A percentile compares a stretch with the other conserved stretches of the same genome.
phyloP scores from a whole-genome alignment of 768 basidiomycete genomes.

The Dictyophora rubrovolvata region DNA sequence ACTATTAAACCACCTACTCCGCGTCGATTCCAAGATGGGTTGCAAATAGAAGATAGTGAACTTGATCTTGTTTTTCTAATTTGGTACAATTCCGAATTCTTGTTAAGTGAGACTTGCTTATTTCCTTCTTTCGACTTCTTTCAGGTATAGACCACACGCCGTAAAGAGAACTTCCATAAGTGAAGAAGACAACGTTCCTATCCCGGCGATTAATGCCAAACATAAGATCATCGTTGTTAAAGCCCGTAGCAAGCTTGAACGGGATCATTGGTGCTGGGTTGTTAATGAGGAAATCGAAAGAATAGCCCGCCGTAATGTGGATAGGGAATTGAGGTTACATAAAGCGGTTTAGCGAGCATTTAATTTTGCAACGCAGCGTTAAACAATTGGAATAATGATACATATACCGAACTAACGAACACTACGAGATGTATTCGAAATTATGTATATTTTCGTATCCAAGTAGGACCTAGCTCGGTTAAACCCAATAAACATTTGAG shows the following conservation, averaged over 20 bases:
- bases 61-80: slow-evolving; percentile 85
- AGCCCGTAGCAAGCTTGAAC: slow-evolving; percentile 74
- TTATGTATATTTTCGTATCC: slow-evolving; percentile 1
- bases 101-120: not conserved
- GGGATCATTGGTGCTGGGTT: slow-evolving; percentile 94
- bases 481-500: not conserved
- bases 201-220: slow-evolving; percentile 48
- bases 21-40: slow-evolving; percentile 79
- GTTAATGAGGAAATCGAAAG: slow-evolving; percentile 86
- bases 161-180: not conserved
- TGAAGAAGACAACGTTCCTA: slow-evolving; percentile 8
- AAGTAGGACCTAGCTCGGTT: not conserved
- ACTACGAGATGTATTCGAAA: too few species aligned
- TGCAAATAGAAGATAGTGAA: slow-evolving; percentile 78
- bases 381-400: not conserved
- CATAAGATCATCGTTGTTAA: slow-evolving; percentile 56
- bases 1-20: slow-evolving; percentile 50
- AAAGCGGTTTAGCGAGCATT: too few species aligned
- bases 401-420: not conserved
- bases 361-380: not conserved
- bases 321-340: slow-evolving; percentile 57
- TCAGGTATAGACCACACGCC: slow-evolving; percentile 14
- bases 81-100: slow-evolving; percentile 32
- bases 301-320: slow-evolving; percentile 47
- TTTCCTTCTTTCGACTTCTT: not conserved